Evolutionary conservation across 495 filamentous ascomycete genomes (phyloP).

Genomic region (Daldinia grandis): DNA sequence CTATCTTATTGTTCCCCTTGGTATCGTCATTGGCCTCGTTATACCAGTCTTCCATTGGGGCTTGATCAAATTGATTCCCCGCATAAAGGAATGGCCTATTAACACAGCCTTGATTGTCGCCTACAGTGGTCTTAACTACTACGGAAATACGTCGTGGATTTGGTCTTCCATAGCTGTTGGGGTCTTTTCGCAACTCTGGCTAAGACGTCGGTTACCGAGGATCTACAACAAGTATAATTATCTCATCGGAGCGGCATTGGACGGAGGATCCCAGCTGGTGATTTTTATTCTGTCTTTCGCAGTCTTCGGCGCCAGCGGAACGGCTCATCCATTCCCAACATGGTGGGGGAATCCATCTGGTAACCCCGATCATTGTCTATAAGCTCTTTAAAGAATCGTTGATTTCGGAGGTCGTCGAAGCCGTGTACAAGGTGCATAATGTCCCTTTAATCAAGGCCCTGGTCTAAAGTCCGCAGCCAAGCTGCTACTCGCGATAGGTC

Average conservation of each 20-base stretch:
- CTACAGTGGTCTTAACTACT: slow-evolving; percentile 57
- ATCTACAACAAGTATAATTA: slow-evolving; percentile 68
- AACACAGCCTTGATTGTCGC: slow-evolving; percentile 56
- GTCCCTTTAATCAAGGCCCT: too few species aligned
- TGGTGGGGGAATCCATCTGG: slow-evolving; percentile 62
- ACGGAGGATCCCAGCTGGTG: slow-evolving; percentile 60
- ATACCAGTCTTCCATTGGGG: slow-evolving; percentile 53
- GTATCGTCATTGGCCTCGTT: slow-evolving; percentile 54
- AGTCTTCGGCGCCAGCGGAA: slow-evolving; percentile 60
- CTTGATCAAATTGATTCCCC: slow-evolving; percentile 48
- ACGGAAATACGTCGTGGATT: slow-evolving; percentile 54
- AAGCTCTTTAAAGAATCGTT: background rate
- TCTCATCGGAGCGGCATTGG: slow-evolving; percentile 62
- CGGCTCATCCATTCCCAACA: slow-evolving; percentile 46
- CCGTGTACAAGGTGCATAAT: too few species aligned
- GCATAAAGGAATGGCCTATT: slow-evolving; percentile 44
- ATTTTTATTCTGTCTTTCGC: slow-evolving; percentile 68
- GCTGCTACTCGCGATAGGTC: too few species aligned
- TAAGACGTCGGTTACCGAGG: slow-evolving; percentile 58
- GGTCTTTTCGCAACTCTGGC: slow-evolving; percentile 61
- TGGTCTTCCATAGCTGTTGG: slow-evolving; percentile 48
- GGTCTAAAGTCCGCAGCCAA: too few species aligned
- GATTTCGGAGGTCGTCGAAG: background rate
- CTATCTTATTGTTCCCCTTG: slow-evolving; percentile 59
- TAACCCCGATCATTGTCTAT: slow-evolving; percentile 31